phyloP scores from a whole-genome alignment of 2,329 filamentous ascomycete species.

The Orbilia javanica region DNA sequence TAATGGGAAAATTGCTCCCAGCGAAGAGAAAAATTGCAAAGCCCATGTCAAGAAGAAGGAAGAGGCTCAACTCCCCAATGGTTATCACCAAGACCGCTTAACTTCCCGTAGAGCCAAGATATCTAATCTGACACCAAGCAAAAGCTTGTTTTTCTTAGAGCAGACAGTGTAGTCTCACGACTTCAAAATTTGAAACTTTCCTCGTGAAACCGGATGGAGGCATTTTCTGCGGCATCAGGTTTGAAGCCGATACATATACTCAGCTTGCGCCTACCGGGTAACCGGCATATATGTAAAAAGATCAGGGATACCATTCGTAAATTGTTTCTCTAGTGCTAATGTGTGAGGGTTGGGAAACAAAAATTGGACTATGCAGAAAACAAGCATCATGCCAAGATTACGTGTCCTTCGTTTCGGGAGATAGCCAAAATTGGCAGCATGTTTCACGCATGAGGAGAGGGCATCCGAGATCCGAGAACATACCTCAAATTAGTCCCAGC shows the following conservation, averaged over 20 bases:
- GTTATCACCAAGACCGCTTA: constrained; percentile 21
- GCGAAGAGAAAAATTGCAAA: not conserved
- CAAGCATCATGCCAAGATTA: constrained; percentile 42
- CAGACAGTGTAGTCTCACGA: constrained; percentile 3
- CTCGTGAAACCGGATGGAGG: constrained; percentile 23
- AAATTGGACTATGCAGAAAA: not conserved
- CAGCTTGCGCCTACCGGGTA: constrained; percentile 10
- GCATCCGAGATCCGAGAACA: constrained; percentile 38
- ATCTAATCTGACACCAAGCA: constrained; percentile 13
- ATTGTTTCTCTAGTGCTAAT: not conserved
- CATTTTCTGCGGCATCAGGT: constrained; percentile 25
- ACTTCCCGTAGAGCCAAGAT: constrained; percentile 23
- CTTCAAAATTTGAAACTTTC: not conserved
- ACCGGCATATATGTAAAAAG: constrained; percentile 16
- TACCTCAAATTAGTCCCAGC: not conserved
- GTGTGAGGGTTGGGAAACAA: not conserved
- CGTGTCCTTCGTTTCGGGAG: constrained; percentile 47
- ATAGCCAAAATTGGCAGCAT: constrained; percentile 39
- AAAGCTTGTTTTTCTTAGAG: constrained; percentile 38
- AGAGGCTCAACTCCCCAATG: not conserved
- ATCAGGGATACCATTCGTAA: not conserved
- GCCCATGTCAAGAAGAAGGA: not conserved
- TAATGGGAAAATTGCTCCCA: not conserved
- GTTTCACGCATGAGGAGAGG: constrained; percentile 32
- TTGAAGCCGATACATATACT: not conserved